Percentiles rank a stretch among this genome's conserved stretches.
Conservation (phyloP, 441 rosid genomes). For the Jatropha podagrica region DNA sequence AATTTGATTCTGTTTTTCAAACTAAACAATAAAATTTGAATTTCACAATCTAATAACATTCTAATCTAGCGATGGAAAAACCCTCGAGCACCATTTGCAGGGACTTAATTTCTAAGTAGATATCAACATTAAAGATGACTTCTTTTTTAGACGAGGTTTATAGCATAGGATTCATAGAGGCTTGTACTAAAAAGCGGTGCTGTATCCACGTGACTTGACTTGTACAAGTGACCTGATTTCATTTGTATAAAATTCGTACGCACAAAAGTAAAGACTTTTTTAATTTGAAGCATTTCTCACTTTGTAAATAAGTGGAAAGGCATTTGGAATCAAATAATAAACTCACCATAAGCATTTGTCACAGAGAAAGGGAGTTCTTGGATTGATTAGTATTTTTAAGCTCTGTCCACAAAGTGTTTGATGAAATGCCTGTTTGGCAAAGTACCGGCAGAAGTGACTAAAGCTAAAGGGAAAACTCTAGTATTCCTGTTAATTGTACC, state of each 20-base stretch:
- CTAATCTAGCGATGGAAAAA: no score
- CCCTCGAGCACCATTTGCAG: no score
- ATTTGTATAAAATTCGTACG: neutral
- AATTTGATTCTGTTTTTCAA: no score
- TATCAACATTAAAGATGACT: no score
- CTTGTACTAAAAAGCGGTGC: neutral
- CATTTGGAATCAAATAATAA: neutral
- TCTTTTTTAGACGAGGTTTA: no score
- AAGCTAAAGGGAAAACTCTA: neutral
- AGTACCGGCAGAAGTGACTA: constrained; percentile 16
- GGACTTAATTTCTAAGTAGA: no score
- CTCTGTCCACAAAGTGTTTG: neutral
- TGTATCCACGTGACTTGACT: constrained; percentile 2
- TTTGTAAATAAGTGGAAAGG: constrained; percentile 7
- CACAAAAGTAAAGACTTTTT: neutral
- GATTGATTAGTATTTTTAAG: no score
- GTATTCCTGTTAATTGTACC: neutral
- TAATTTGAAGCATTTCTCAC: constrained; percentile 3
- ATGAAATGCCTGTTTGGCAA: constrained; percentile 10
- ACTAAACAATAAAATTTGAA: no score
- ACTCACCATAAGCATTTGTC: neutral
- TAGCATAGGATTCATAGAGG: constrained; percentile 12
- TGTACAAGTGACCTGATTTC: constrained; percentile 10
- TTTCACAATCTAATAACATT: no score
- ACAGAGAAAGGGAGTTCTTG: constrained; percentile 1